phyloP scores from a whole-genome alignment of 805 yeast species.

The Candida awuae region DNA sequence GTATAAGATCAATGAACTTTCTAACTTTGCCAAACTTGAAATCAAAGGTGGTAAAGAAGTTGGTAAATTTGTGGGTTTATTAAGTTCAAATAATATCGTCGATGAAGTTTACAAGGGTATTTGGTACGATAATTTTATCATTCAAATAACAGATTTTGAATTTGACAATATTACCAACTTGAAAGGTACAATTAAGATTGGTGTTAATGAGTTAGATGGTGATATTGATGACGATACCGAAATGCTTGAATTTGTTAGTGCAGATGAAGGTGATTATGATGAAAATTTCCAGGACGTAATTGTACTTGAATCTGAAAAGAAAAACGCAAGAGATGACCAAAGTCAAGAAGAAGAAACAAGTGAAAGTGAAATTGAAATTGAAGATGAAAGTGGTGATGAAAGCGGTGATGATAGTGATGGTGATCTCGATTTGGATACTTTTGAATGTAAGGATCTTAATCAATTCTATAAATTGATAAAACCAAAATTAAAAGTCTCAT shows the following conservation, averaged over 20 bases:
- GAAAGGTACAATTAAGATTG: constrained; percentile 16
- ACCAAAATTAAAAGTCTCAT: constrained; percentile 20
- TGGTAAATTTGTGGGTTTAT: constrained; percentile 11
- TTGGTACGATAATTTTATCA: constrained; percentile 24
- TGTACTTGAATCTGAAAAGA: constrained; percentile 12
- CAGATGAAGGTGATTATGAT: constrained; percentile 18
- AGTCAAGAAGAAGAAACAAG: neutral
- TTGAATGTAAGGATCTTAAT: constrained; percentile 19
- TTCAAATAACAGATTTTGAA: constrained; percentile 26
- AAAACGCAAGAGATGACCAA: constrained; percentile 5
- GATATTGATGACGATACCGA: constrained; percentile 9
- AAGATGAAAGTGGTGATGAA: constrained; percentile 3
- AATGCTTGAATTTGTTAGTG: constrained; percentile 9
- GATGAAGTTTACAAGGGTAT: constrained; percentile 17
- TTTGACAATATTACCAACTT: constrained; percentile 25
- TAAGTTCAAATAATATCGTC: constrained; percentile 1
- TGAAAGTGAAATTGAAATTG: constrained; percentile 10
- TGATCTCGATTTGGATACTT: constrained; percentile 11
- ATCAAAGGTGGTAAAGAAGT: constrained; percentile 14
- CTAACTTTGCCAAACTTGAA: constrained; percentile 5
- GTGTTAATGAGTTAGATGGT: constrained; percentile 21
- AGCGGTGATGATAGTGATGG: constrained; percentile 18
- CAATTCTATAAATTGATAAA: constrained; percentile 19
- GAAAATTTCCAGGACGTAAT: constrained; percentile 12
- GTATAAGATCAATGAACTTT: constrained; percentile 11